These are phyloP conservation scores for Stephanodiscus minutulus DNA, from an alignment of 108 stramenopile species.

Conservation along the genomic window DNA sequence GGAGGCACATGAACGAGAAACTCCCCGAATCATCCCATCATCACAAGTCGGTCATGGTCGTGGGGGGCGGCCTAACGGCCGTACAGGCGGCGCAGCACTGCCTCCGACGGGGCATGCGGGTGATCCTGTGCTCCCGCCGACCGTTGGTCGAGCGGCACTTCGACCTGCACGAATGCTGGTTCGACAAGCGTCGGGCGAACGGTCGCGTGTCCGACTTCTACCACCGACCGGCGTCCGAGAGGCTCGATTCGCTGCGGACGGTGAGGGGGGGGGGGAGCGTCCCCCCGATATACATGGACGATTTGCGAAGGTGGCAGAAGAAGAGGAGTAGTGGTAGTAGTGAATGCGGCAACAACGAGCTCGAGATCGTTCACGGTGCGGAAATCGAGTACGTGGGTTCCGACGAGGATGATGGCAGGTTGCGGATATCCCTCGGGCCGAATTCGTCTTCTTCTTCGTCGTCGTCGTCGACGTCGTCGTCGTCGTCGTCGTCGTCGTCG, in stretches of 20 bases:
- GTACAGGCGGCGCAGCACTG: conserved; percentile 61
- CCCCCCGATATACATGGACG: conserved; percentile 65
- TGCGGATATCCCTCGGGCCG: conserved; percentile 20
- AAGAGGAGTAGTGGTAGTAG: too few species aligned
- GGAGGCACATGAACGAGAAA: conserved; percentile 20
- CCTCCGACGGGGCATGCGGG: conserved; percentile 13
- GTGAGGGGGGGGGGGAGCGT: conserved; percentile 70
- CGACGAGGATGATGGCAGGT: conserved; percentile 12
- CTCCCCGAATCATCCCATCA: neutral
- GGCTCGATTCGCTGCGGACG: conserved; percentile 26
- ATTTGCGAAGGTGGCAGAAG: conserved; percentile 36
- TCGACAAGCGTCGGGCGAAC: conserved; percentile 55
- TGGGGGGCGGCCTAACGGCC: conserved; percentile 78
- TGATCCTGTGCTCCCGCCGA: conserved; percentile 57
- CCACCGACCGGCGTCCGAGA: conserved; percentile 45
- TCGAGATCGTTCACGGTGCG: conserved; percentile 15
- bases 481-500: too few species aligned
- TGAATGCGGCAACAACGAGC: too few species aligned
- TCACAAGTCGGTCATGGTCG: conserved; percentile 47
- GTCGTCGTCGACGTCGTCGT: too few species aligned
- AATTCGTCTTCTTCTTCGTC: too few species aligned
- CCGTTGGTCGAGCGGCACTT: conserved; percentile 62
- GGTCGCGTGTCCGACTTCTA: conserved; percentile 64
- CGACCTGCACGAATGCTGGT: conserved; percentile 68
- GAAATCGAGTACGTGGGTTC: conserved; percentile 9